Evolutionary conservation across 331 rosid genomes (phyloP).

Genomic region (Arachis monticola): DNA sequence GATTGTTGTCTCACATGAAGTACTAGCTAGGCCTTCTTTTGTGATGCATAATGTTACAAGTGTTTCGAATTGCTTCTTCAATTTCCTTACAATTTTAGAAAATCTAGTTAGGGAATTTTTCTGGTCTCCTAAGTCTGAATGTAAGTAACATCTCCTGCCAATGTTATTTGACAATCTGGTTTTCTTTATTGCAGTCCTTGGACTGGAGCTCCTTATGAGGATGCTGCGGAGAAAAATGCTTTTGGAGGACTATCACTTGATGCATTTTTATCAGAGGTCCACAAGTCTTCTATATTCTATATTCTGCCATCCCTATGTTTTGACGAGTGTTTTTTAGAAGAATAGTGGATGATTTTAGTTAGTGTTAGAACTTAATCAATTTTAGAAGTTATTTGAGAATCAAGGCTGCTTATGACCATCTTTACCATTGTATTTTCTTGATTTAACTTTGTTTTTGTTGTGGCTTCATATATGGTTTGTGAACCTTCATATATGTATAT

Average conservation of each 20-base stretch:
- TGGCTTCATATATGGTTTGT: neutral
- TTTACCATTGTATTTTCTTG: neutral
- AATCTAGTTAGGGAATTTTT: slow-evolving; percentile 1
- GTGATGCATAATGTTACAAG: neutral
- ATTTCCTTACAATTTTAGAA: neutral
- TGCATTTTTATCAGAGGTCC: slow-evolving; percentile 85
- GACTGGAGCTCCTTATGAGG: slow-evolving; percentile 69
- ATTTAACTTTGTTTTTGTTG: neutral
- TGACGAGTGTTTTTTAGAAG: slow-evolving; percentile 15
- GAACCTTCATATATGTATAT: neutral
- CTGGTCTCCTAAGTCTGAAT: slow-evolving; percentile 18
- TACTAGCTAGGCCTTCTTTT: neutral
- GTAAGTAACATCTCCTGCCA: slow-evolving; percentile 8
- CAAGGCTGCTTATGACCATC: neutral
- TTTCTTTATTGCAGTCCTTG: slow-evolving; percentile 75
- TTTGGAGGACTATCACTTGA: slow-evolving; percentile 84
- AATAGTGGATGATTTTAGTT: neutral
- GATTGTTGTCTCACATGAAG: slow-evolving; percentile 16
- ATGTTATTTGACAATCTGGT: slow-evolving; percentile 10
- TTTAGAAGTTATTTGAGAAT: slow-evolving; percentile 26
- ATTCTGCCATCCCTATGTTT: slow-evolving; percentile 11
- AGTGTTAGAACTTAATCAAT: slow-evolving; percentile 22
- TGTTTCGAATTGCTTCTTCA: slow-evolving; percentile 8
- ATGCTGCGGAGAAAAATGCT: slow-evolving; percentile 79
- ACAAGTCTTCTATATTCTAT: slow-evolving; percentile 14